Base-by-base conservation (phyloP, 805 yeast species). In the Saccharomycopsis babjevae region DNA sequence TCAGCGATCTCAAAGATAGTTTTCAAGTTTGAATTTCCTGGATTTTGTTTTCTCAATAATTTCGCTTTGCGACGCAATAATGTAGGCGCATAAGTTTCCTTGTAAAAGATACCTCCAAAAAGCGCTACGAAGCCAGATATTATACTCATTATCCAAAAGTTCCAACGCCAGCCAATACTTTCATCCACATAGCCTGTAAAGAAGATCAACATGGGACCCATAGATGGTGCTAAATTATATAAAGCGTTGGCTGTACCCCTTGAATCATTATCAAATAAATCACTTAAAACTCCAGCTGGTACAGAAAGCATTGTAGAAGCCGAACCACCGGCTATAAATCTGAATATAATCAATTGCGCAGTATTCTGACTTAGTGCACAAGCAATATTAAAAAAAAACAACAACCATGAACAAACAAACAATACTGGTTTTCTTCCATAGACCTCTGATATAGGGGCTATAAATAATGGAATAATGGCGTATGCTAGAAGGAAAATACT, bases 221-320 rank as follows among this genome's bases (percentile, higher is more conserved):
- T 65, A 11, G 81, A 76, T 3, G 89, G 89, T 0, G 87, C 88
- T 63, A 76, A 68, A 2, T 81, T 74, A 68, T 79, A 84, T 8
- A 81, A 71, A 1, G 86, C 82, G 74, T 84, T 73, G 0, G 87
- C 86, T 42, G 73, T 68, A 57, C 80, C 82, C 58, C 89, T 76
- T 39, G 79, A 76, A 56, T 74, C 68, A 62, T 79, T 81, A 58
- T 74, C 74, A 67, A 77, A 85, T 63, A 85, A 67, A 67, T 86
- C 91, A 20, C 87, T 83, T 50, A 86, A 71, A 7, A 83, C 79
- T 22, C 89, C 90, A 1, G 88, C 88, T 28, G 88, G 89, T 8
- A 84, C 84, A 55, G 84, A 82, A 42, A 85, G 72, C 1, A 90
- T 86, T 0, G 88, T 84, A 59, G 85, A 79, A 6, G 87, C 88